Percentiles rank a stretch among this genome's conserved stretches.
These are phyloP conservation scores for Cicer bijugum DNA, from an alignment of 306 rosid genomes.

Conservation along the genomic window DNA sequence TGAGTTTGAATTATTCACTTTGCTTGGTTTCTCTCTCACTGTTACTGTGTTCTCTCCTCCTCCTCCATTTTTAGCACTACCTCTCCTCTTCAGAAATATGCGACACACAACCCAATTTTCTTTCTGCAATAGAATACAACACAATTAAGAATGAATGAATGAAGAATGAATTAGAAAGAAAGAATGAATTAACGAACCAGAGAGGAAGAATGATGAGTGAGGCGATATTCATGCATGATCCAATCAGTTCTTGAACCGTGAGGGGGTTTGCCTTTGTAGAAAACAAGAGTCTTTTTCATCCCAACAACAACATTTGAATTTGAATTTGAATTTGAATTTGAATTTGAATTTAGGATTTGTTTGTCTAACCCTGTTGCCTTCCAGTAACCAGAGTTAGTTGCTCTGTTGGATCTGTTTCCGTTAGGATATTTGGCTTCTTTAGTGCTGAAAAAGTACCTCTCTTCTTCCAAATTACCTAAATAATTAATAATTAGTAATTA, in stretches of 20 bases:
- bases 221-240: slow-evolving; percentile 99
- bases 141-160: no score
- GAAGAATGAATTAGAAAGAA: no score
- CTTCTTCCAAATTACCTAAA: slow-evolving; percentile 76
- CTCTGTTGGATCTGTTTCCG: slow-evolving; percentile 94
- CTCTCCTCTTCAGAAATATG: slow-evolving; percentile 85
- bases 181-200: not conserved
- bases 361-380: slow-evolving; percentile 96
- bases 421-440: slow-evolving; percentile 93
- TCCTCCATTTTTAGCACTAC: slow-evolving; percentile 50
- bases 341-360: slow-evolving; percentile 57
- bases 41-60: not conserved
- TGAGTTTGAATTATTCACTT: not conserved
- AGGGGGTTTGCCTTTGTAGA: slow-evolving; percentile 89
- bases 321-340: slow-evolving; percentile 46
- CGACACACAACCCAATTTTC: slow-evolving; percentile 90
- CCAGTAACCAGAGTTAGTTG: slow-evolving; percentile 89
- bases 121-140: not conserved
- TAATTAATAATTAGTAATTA: not conserved
- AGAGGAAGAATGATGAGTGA: slow-evolving; percentile 29
- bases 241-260: slow-evolving; percentile 91
- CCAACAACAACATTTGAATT: slow-evolving; percentile 69
- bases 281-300: slow-evolving; percentile 92
- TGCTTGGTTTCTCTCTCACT: not conserved
- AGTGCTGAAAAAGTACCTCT: slow-evolving; percentile 91